Evolutionary conservation across 331 rosid species (phyloP), one percentile per base, ranked within the genome.

Genomic region (Rhamnella rubrinervis): DNA sequence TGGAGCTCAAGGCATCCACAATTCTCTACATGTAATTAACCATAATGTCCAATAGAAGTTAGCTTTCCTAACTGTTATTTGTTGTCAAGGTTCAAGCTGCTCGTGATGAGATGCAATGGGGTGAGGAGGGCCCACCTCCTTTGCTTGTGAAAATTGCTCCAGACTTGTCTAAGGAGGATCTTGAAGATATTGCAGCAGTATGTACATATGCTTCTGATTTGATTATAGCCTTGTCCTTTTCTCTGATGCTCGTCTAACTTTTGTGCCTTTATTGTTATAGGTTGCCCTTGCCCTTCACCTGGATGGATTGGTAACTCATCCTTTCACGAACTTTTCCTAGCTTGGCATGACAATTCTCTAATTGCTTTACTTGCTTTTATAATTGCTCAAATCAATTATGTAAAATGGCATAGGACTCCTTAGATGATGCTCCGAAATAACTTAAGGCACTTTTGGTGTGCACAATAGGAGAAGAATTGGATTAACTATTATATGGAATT

Each of bases 41-140:
- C 52, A 49, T 14, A 13, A 44, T 25, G 5, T 67, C 38, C 65
- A 18, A 21, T 68, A 25, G 26, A 79, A 13, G 20, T 65, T 55
- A 47, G 71, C 67, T 67, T 41, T 40, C 71, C 28, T 55, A 55
- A 73, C 23, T 26, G 73, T 83, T 17, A 64, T 69, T 67, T 69
- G 52, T 77, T 63, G 9, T 83, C 59, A 66, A 93, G 98, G 87
- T 93, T 77, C 98, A 93, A 70, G 97, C 95, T 60, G 97, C 98
- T 71, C 89, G 98, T 61, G 92, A 93, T 80, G 98, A 93, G 79
- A 93, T 93, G 98, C 98, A 93, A 86, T 93, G 97, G 98, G 98
- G 96, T 31, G 92, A 93, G 77, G 98, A 93, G 85, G 98, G 98
- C 21, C 96, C 96, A 55, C 98, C 98, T 71, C 98, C 98, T 1